Conservation (phyloP, 2,329 filamentous ascomycete genomes). For the Paecilomyces formosus region DNA sequence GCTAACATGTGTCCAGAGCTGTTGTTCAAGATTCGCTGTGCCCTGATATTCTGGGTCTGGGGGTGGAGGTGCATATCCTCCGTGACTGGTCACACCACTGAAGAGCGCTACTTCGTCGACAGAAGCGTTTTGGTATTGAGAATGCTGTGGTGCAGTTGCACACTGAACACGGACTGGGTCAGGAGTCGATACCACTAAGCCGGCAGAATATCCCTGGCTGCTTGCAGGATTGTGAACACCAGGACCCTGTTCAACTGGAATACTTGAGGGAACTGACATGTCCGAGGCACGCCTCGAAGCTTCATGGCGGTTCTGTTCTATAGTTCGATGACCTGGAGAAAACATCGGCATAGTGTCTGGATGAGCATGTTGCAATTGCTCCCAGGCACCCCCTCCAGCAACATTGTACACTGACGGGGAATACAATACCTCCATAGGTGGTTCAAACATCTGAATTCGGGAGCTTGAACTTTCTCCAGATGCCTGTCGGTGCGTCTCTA, state of each 20-base stretch:
- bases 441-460: not conserved
- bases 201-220: not conserved
- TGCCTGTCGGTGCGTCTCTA: not conserved
- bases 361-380: constrained; percentile 1
- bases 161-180: not conserved
- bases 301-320: not conserved
- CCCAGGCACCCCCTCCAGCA: not conserved
- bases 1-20: constrained; percentile 11
- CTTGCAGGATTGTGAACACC: not conserved
- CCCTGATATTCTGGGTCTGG: constrained; percentile 14
- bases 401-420: not conserved
- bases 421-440: not conserved
- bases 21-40: constrained; percentile 14
- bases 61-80: constrained; percentile 17
- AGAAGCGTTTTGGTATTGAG: not conserved
- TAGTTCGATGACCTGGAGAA: not conserved
- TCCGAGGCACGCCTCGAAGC: not conserved
- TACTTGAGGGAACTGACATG: not conserved
- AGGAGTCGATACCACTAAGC: not conserved
- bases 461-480: not conserved
- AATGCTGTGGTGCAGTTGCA: not conserved
- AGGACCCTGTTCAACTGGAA: not conserved
- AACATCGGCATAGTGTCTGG: constrained; percentile 2
- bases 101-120: not conserved
- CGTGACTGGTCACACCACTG: constrained; percentile 11